Percentiles rank a stretch among this genome's conserved stretches.
Evolutionary conservation across 257 asterid genomes (phyloP).

Genomic region (Forsythia suspensa): DNA sequence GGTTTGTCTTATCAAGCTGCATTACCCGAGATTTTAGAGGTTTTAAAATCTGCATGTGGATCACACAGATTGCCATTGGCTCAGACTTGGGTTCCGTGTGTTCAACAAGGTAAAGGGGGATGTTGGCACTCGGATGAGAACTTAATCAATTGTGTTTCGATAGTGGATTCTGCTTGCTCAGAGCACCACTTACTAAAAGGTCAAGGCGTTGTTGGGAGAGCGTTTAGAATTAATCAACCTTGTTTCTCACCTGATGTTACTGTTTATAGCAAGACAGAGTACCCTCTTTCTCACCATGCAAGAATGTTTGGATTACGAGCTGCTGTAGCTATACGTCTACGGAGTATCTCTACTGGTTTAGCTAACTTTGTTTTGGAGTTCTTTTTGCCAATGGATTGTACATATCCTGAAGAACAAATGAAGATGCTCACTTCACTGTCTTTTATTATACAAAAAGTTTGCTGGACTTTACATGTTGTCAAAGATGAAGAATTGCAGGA

Average conservation of each 20-base stretch:
- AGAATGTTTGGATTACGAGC: constrained; percentile 78
- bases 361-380: constrained; percentile 86
- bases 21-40: constrained; percentile 66
- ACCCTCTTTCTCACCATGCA: constrained; percentile 94
- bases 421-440: constrained; percentile 71
- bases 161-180: constrained; percentile 79
- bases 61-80: constrained; percentile 76
- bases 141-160: constrained; percentile 58
- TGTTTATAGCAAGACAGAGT: constrained; percentile 66
- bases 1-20: constrained; percentile 75
- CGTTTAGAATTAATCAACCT: constrained; percentile 75
- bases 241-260: constrained; percentile 79
- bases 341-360: constrained; percentile 60
- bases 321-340: constrained; percentile 83
- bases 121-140: constrained; percentile 76
- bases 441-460: constrained; percentile 55
- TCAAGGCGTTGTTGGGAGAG: constrained; percentile 78
- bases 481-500: constrained; percentile 68
- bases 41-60: constrained; percentile 59
- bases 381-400: constrained; percentile 69
- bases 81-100: constrained; percentile 86
- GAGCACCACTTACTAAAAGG: constrained; percentile 86
- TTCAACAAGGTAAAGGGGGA: constrained; percentile 69
- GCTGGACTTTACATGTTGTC: constrained; percentile 67
- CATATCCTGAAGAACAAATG: constrained; percentile 61